Evolutionary conservation across 352 stramenopile species (phyloP).

Genomic region (Thraustotheca clavata): DNA sequence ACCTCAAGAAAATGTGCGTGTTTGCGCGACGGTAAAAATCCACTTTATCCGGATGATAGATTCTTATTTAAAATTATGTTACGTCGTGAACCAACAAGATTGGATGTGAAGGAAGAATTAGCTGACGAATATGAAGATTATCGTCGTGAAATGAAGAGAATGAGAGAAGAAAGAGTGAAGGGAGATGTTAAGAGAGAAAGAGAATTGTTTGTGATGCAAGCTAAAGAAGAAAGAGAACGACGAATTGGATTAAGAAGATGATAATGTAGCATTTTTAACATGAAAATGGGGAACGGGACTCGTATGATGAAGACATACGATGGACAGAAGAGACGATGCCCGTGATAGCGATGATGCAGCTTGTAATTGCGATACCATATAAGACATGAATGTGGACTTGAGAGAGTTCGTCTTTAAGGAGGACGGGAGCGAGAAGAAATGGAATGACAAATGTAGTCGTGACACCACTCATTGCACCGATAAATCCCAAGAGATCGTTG

Average conservation of each 20-base stretch:
- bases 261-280: no score
- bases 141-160: neutral
- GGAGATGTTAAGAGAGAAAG: neutral
- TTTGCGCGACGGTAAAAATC: constrained; percentile 1
- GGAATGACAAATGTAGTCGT: constrained; percentile 19
- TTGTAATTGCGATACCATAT: neutral
- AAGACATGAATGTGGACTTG: neutral
- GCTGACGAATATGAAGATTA: constrained; percentile 17
- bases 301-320: constrained; percentile 17
- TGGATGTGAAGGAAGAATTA: constrained; percentile 20
- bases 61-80: constrained; percentile 3
- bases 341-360: neutral
- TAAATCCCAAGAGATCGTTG: constrained; percentile 20
- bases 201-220: neutral
- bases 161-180: neutral
- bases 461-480: constrained; percentile 18
- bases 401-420: constrained; percentile 10
- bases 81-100: constrained; percentile 13
- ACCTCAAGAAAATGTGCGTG: neutral
- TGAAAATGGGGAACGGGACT: constrained; percentile 7
- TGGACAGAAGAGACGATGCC: constrained; percentile 13
- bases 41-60: constrained; percentile 4
- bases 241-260: no score
- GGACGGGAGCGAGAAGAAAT: constrained; percentile 15
- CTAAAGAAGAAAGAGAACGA: neutral